These are phyloP conservation scores for Chloris gayana DNA, from an alignment of 176 grass and related monocot species.

Conservation along the genomic window DNA sequence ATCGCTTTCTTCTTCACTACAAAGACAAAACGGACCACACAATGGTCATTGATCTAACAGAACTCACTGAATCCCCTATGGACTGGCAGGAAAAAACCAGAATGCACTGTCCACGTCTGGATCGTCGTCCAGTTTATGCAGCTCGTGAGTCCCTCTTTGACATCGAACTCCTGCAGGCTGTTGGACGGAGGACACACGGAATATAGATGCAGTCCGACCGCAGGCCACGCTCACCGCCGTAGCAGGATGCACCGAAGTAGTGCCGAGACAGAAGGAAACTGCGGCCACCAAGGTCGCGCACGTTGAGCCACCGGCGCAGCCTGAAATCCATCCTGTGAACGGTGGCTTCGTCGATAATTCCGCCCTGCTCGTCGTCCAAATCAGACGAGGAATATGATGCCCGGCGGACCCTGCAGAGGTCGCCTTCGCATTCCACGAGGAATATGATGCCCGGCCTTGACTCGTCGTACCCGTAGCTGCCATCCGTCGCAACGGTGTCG, in stretches of 20 bases:
- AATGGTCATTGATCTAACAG: background rate
- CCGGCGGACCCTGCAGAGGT: slow-evolving; percentile 11
- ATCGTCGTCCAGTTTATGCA: background rate
- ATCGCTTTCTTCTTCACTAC: too few species aligned
- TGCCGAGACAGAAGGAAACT: background rate
- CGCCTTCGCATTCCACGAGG: slow-evolving; percentile 11
- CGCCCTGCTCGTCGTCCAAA: background rate
- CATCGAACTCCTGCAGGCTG: background rate
- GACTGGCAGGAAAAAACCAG: background rate
- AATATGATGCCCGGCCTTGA: background rate
- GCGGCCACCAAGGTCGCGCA: background rate
- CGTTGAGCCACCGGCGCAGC: background rate
- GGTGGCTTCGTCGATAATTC: background rate
- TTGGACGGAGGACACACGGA: background rate
- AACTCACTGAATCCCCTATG: background rate
- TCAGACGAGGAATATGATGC: too few species aligned
- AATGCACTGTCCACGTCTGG: background rate
- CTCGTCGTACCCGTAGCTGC: background rate
- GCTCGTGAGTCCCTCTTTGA: background rate
- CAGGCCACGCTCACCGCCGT: background rate
- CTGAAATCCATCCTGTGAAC: slow-evolving; percentile 9
- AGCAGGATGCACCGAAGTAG: slow-evolving; percentile 4
- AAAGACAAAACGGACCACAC: too few species aligned
- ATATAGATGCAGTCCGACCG: slow-evolving; percentile 2
- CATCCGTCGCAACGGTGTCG: background rate